A percentile compares a stretch with the other conserved stretches of the same genome.
phyloP scores from a whole-genome alignment of 805 yeast species.

The Lipomyces spencermartinsiae region DNA sequence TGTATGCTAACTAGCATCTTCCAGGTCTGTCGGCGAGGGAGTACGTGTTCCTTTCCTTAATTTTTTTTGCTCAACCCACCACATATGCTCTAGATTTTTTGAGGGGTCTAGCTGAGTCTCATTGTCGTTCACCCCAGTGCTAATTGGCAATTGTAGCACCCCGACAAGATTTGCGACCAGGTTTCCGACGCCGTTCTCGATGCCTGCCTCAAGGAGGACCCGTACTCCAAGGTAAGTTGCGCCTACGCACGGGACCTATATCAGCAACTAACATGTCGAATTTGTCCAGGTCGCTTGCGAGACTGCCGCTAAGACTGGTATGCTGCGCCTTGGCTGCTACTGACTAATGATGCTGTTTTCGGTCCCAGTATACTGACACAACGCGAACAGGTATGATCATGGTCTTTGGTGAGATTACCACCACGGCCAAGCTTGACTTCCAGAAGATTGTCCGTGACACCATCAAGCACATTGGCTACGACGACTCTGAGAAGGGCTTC shows the following conservation, averaged over 20 bases:
- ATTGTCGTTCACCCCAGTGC: background rate
- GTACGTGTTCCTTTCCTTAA: constrained; percentile 31
- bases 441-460: constrained; percentile 98
- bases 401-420: constrained; percentile 99
- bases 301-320: constrained; percentile 97
- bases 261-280: background rate
- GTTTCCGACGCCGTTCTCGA: constrained; percentile 97
- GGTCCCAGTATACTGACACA: background rate
- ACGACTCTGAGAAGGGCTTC: constrained; percentile 92
- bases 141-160: constrained; percentile 44
- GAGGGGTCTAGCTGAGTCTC: constrained; percentile 4
- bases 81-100: background rate
- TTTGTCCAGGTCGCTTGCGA: constrained; percentile 85
- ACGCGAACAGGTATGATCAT: constrained; percentile 73
- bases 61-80: background rate
- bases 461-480: constrained; percentile 98
- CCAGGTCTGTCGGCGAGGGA: constrained; percentile 68
- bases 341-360: background rate
- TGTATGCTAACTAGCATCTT: constrained; percentile 23
- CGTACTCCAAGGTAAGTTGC: constrained; percentile 71
- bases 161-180: constrained; percentile 83
- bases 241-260: background rate
- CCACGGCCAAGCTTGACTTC: constrained; percentile 93
- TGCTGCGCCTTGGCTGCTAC: background rate
- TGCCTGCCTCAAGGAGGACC: constrained; percentile 95